Evolutionary conservation across 495 filamentous ascomycete species (phyloP).

Genomic region (Neurospora hispaniola): DNA sequence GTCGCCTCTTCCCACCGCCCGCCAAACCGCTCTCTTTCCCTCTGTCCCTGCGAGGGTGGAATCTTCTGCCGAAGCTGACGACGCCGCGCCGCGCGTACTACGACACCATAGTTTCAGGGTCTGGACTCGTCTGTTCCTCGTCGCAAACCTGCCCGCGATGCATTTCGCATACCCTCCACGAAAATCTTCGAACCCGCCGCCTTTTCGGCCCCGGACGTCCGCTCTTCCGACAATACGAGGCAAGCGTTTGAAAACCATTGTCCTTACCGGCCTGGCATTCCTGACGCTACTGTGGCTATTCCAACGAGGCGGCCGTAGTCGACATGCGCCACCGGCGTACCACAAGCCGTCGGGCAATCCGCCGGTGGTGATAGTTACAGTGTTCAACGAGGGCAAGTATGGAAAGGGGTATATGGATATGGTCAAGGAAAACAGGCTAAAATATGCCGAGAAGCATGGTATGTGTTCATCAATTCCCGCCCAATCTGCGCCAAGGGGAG

Average conservation of each 20-base stretch:
- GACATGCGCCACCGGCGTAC: conserved; percentile 10
- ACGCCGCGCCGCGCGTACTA: neutral
- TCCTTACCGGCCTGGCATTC: conserved; percentile 44
- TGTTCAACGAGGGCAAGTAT: conserved; percentile 56
- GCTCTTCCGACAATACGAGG: conserved; percentile 52
- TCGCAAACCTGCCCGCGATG: conserved; percentile 41
- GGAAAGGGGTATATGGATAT: conserved; percentile 53
- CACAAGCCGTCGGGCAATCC: conserved; percentile 51
- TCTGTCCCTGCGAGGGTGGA: neutral
- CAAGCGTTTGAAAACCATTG: conserved; percentile 54
- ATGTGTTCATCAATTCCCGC: conserved; percentile 18
- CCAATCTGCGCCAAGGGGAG: neutral
- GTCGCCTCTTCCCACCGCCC: neutral
- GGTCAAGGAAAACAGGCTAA: conserved; percentile 69
- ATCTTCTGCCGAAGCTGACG: neutral
- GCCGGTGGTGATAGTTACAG: conserved; percentile 76
- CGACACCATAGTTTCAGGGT: neutral
- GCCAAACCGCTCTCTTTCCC: neutral
- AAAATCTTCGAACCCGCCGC: conserved; percentile 62
- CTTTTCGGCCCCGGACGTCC: conserved; percentile 46
- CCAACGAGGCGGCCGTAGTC: conserved; percentile 34
- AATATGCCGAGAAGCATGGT: conserved; percentile 89
- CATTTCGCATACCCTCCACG: conserved; percentile 85
- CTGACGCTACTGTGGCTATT: conserved; percentile 54
- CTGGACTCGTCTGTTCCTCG: neutral